Conservation (phyloP, 441 rosid genomes). For the Adansonia rubrostipa region DNA sequence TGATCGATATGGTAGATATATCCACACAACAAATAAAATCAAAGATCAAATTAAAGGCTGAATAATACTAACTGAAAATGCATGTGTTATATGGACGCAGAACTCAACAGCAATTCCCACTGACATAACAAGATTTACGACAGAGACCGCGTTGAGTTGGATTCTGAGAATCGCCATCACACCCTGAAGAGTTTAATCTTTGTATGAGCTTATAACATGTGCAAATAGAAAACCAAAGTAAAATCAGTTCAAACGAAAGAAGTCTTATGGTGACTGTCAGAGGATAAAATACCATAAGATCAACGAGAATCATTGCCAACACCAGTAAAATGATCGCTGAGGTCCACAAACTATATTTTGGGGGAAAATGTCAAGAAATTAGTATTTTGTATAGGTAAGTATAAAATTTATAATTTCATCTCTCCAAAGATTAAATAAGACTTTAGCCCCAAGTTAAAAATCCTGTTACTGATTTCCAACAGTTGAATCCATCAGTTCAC, state of each 20-base stretch:
- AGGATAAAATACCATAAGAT: slow-evolving; percentile 72
- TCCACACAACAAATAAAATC: slow-evolving; percentile 1
- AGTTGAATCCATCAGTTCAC: neutral
- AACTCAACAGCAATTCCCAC: slow-evolving; percentile 98
- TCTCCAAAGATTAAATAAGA: neutral
- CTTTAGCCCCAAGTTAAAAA: slow-evolving; percentile 6
- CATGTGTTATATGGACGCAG: slow-evolving; percentile 96
- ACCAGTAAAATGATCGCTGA: slow-evolving; percentile 91
- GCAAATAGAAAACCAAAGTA: slow-evolving; percentile 24
- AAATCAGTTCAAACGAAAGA: slow-evolving; percentile 9
- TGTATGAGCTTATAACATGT: slow-evolving; percentile 27
- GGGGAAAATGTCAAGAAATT: slow-evolving; percentile 24
- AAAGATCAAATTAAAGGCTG: neutral
- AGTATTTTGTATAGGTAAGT: slow-evolving; percentile 10
- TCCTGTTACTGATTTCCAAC: neutral
- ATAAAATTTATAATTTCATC: slow-evolving; percentile 3
- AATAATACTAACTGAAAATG: slow-evolving; percentile 73
- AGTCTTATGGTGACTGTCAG: slow-evolving; percentile 22
- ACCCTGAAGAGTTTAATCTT: slow-evolving; percentile 63
- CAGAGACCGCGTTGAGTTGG: slow-evolving; percentile 95
- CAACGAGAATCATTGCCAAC: slow-evolving; percentile 82
- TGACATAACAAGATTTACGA: slow-evolving; percentile 97
- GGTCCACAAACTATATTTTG: slow-evolving; percentile 77
- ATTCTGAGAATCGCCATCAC: slow-evolving; percentile 88
- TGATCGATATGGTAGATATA: neutral